These are phyloP conservation scores for Aeschynomene evenia DNA, from an alignment of 306 rosid species.

Conservation along the genomic window DNA sequence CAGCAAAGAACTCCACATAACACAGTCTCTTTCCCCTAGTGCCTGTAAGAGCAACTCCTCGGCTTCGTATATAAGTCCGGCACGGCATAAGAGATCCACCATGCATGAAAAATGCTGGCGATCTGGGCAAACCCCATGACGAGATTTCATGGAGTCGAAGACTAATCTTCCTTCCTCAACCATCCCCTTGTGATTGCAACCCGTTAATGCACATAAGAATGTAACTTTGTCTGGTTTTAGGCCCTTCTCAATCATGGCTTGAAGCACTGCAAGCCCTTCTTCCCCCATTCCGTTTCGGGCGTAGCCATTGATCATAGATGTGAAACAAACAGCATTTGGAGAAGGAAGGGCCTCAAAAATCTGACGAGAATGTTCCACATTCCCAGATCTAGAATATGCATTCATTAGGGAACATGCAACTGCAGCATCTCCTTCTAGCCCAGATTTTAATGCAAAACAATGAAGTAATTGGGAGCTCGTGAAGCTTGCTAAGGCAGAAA, in stretches of 20 bases:
- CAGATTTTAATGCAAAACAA: conserved; percentile 64
- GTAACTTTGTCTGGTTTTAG: conserved; percentile 72
- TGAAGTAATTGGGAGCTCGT: conserved; percentile 55
- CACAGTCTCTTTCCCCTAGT: conserved; percentile 45
- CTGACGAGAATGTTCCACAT: conserved; percentile 49
- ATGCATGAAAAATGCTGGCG: conserved; percentile 73
- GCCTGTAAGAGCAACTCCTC: conserved; percentile 50
- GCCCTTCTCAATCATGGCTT: conserved; percentile 58
- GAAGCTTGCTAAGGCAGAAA: conserved; percentile 50
- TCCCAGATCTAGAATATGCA: conserved; percentile 75
- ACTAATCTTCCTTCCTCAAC: conserved; percentile 63
- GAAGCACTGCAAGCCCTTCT: conserved; percentile 60
- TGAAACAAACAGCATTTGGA: conserved; percentile 68
- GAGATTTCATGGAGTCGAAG: conserved; percentile 59
- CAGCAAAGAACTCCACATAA: conserved; percentile 79
- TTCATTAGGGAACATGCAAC: conserved; percentile 71
- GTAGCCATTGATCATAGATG: conserved; percentile 73
- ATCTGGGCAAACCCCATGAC: conserved; percentile 52
- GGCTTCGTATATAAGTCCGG: conserved; percentile 72
- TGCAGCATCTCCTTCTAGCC: conserved; percentile 53
- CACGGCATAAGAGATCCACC: conserved; percentile 83
- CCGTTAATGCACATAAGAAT: conserved; percentile 65
- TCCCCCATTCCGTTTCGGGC: conserved; percentile 80
- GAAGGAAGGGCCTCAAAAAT: conserved; percentile 56
- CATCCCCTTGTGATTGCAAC: conserved; percentile 75